Conservation (phyloP, 2,329 filamentous ascomycete genomes). For the Blumeriella jaapii region DNA sequence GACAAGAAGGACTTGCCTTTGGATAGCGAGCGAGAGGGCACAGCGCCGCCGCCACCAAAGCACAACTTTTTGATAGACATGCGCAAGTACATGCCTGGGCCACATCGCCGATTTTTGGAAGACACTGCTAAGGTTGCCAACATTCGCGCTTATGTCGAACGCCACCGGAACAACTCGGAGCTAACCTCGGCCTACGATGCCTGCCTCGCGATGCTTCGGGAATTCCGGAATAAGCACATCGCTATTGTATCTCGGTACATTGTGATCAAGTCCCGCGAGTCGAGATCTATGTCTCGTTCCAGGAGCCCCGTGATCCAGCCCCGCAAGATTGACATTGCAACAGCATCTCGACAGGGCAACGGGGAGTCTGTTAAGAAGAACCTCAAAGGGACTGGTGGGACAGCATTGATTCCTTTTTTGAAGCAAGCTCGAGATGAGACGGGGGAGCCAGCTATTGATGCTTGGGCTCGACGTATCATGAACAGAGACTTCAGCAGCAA, state of each 20-base stretch:
- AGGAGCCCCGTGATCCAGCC: conserved; percentile 38
- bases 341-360: conserved; percentile 35
- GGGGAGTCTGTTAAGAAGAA: conserved; percentile 38
- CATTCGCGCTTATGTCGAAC: conserved; percentile 71
- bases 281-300: conserved; percentile 51
- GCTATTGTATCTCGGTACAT: conserved; percentile 95
- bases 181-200: conserved; percentile 80
- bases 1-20: conserved; percentile 42
- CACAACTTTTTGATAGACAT: conserved; percentile 96
- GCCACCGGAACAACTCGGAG: conserved; percentile 45
- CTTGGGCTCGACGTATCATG: conserved; percentile 38
- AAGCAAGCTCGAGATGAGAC: conserved; percentile 97
- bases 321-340: conserved; percentile 51
- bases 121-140: conserved; percentile 73
- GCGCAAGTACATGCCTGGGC: conserved; percentile 92
- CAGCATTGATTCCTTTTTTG: conserved; percentile 85
- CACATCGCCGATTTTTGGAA: conserved; percentile 78
- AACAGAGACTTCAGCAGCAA: conserved; percentile 26
- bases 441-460: conserved; percentile 72
- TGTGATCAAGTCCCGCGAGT: conserved; percentile 73
- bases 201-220: conserved; percentile 64
- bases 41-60: conserved; percentile 37
- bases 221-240: conserved; percentile 71
- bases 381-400: conserved; percentile 84
- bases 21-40: conserved; percentile 36